Percentiles rank a stretch among this genome's conserved stretches.
phyloP scores from a whole-genome alignment of 768 basidiomycete genomes.

The Boletus vermiculosoides region DNA sequence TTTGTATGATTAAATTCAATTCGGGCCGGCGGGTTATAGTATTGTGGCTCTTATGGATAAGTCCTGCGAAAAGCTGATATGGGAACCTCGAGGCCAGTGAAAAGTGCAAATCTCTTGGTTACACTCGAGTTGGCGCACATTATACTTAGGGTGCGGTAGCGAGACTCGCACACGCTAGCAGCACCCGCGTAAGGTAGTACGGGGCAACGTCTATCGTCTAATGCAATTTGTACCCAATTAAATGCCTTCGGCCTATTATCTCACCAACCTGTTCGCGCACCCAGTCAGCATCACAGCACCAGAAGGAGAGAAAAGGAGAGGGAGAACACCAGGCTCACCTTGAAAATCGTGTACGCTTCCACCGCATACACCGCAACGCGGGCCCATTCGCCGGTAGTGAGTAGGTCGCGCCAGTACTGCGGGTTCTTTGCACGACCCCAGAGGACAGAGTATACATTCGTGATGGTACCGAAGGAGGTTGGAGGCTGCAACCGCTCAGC shows the following conservation, averaged over 20 bases:
- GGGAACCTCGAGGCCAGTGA: background rate
- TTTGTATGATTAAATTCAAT: too few relatives aligned
- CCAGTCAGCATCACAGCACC: constrained; percentile 1
- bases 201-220: constrained; percentile 32
- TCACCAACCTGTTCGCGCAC: constrained; percentile 66
- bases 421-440: constrained; percentile 59
- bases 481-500: constrained; percentile 67
- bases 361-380: constrained; percentile 72
- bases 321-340: constrained; percentile 46
- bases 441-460: constrained; percentile 60
- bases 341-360: constrained; percentile 90
- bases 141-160: constrained; percentile 11
- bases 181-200: background rate
- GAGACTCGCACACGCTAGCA: background rate
- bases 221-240: constrained; percentile 75
- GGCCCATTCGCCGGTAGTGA: constrained; percentile 63
- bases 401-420: constrained; percentile 59
- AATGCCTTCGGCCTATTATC: constrained; percentile 75
- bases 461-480: constrained; percentile 49
- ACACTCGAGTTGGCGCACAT: constrained; percentile 3
- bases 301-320: background rate
- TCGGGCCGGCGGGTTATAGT: too few relatives aligned
- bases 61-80: background rate
- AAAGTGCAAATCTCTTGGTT: constrained; percentile 5
- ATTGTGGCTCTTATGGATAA: too few relatives aligned